Evolutionary conservation across 352 stramenopile species (phyloP).

Genomic region (Blastocystis sp.): DNA sequence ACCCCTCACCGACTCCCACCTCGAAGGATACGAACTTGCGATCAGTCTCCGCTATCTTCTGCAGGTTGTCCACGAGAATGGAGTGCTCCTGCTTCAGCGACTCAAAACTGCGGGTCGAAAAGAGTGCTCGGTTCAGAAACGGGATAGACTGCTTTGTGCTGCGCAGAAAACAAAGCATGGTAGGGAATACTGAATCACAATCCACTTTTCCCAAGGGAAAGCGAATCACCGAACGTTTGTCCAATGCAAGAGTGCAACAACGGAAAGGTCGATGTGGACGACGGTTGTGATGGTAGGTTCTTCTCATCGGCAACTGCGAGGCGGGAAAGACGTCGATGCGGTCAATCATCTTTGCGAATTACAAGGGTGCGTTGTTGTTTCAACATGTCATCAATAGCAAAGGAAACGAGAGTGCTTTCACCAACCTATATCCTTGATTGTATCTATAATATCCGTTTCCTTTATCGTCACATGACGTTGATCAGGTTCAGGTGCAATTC

Average conservation of each 20-base stretch:
- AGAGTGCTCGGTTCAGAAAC: background rate
- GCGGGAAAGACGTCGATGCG: conserved; percentile 97
- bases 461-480: conserved; percentile 70
- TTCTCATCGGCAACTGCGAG: conserved; percentile 86
- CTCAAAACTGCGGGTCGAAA: background rate
- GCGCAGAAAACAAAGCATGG: background rate
- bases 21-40: conserved; percentile 33
- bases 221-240: background rate
- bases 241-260: background rate
- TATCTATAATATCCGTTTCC: background rate
- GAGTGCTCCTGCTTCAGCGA: background rate
- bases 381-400: conserved; percentile 63
- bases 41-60: conserved; percentile 27
- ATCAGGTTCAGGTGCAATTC: conserved; percentile 83
- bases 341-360: conserved; percentile 99
- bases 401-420: conserved; percentile 88
- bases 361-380: conserved; percentile 69
- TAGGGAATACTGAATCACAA: background rate
- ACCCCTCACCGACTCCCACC: background rate
- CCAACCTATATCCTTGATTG: conserved; percentile 71
- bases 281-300: conserved; percentile 65
- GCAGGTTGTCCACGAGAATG: background rate
- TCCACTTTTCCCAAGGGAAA: background rate
- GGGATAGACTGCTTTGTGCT: background rate
- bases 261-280: background rate